Conservation (phyloP, 75 land plant species). For the Cupressus sempervirens region DNA sequence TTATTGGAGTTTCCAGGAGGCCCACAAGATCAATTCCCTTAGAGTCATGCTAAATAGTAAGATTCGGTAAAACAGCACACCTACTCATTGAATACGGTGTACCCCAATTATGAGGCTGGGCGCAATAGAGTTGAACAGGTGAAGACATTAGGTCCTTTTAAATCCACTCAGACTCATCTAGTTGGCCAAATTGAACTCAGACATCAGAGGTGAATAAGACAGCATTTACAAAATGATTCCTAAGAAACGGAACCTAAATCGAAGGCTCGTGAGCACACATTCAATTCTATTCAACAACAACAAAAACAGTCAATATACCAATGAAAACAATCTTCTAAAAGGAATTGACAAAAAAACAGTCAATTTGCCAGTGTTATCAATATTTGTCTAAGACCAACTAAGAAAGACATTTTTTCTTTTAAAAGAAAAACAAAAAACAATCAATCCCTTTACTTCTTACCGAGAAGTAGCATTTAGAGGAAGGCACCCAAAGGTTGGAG, state of each 20-base stretch:
- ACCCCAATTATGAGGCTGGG: too few species aligned
- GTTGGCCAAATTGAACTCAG: too few species aligned
- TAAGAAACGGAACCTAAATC: neutral
- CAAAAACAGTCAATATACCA: too few species aligned
- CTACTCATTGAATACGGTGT: too few species aligned
- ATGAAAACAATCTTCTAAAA: too few species aligned
- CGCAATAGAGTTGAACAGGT: neutral
- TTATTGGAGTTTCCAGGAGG: neutral
- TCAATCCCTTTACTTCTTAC: conserved; percentile 38
- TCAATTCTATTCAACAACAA: neutral
- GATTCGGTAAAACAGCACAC: neutral
- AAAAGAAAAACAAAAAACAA: neutral
- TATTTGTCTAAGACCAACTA: too few species aligned
- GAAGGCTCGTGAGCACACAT: neutral
- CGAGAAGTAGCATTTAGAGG: conserved; percentile 78
- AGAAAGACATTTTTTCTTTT: neutral
- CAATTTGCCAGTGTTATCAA: too few species aligned
- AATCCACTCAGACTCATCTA: neutral
- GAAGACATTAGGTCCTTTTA: neutral
- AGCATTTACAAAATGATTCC: neutral
- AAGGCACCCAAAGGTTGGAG: conserved; percentile 93
- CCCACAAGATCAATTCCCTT: neutral
- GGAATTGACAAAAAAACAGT: too few species aligned
- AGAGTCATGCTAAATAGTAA: neutral
- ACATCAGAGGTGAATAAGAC: too few species aligned